phyloP scores from a whole-genome alignment of 306 rosid species.

The Prunus armeniaca region DNA sequence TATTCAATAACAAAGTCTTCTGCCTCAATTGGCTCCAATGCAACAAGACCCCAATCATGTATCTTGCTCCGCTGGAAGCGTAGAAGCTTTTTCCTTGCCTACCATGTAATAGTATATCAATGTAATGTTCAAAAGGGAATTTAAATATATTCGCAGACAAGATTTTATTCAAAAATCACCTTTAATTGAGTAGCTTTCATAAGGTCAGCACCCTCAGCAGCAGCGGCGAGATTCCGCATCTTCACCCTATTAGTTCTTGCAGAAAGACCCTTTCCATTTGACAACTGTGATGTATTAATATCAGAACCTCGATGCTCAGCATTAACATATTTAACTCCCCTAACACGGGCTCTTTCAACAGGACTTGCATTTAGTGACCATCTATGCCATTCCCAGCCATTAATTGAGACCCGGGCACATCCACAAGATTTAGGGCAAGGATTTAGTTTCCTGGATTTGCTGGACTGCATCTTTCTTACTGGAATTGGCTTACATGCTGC shows the following conservation, averaged over 20 bases:
- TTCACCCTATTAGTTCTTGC: constrained; percentile 97
- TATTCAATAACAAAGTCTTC: constrained; percentile 97
- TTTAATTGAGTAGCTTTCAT: constrained; percentile 89
- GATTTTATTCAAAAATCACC: constrained; percentile 42
- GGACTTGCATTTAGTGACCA: constrained; percentile 86
- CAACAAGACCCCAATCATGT: constrained; percentile 98
- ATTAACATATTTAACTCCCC: constrained; percentile 51
- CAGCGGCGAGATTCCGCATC: constrained; percentile 91
- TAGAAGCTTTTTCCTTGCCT: constrained; percentile 86
- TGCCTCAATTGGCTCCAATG: constrained; percentile 91
- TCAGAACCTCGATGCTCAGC: constrained; percentile 43
- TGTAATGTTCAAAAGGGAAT: constrained; percentile 13
- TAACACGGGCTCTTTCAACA: constrained; percentile 66
- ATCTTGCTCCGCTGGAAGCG: constrained; percentile 94
- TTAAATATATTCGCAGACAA: constrained; percentile 18
- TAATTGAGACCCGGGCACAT: constrained; percentile 81
- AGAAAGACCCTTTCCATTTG: constrained; percentile 84
- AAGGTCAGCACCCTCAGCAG: constrained; percentile 96
- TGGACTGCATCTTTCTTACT: constrained; percentile 34
- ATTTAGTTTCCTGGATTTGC: constrained; percentile 47
- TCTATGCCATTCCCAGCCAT: constrained; percentile 93
- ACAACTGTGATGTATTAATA: constrained; percentile 52
- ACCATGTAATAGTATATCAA: constrained; percentile 16
- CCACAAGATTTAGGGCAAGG: constrained; percentile 77
- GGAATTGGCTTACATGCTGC: constrained; percentile 42